A percentile compares a stretch with the other conserved stretches of the same genome.
phyloP scores from a whole-genome alignment of 75 land plant species.

The Gnetum montanum region DNA sequence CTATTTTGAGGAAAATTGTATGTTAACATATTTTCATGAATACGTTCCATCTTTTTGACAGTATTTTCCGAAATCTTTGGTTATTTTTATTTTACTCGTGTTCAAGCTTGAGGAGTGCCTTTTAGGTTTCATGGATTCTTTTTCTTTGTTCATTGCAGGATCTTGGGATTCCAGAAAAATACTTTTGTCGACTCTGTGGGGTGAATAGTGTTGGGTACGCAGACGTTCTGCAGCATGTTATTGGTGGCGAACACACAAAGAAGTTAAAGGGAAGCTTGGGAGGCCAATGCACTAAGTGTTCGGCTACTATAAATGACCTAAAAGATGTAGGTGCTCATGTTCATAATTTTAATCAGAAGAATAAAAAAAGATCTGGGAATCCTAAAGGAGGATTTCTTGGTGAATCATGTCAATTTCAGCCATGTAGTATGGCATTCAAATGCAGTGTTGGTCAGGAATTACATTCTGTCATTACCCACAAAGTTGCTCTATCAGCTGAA shows the following conservation, averaged over 20 bases:
- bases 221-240: neutral
- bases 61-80: too few relatives aligned
- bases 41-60: too few relatives aligned
- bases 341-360: neutral
- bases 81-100: too few relatives aligned
- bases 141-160: too few relatives aligned
- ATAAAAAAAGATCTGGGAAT: too few relatives aligned
- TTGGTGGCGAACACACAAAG: slow-evolving; percentile 1
- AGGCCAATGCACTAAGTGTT: neutral
- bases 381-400: neutral
- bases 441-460: slow-evolving; percentile 5
- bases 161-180: neutral
- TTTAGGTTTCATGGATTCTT: too few relatives aligned
- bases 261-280: neutral
- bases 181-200: neutral
- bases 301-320: neutral
- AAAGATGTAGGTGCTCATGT: slow-evolving; percentile 1
- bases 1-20: too few relatives aligned
- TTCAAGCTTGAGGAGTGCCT: too few relatives aligned
- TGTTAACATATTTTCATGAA: too few relatives aligned
- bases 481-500: neutral
- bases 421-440: neutral
- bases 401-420: neutral
- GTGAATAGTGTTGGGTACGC: neutral
- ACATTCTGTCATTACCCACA: neutral